Evolutionary conservation across 345 rosid species (phyloP), one percentile per base, ranked within the genome.

Genomic region (Eucalyptus regnans): DNA sequence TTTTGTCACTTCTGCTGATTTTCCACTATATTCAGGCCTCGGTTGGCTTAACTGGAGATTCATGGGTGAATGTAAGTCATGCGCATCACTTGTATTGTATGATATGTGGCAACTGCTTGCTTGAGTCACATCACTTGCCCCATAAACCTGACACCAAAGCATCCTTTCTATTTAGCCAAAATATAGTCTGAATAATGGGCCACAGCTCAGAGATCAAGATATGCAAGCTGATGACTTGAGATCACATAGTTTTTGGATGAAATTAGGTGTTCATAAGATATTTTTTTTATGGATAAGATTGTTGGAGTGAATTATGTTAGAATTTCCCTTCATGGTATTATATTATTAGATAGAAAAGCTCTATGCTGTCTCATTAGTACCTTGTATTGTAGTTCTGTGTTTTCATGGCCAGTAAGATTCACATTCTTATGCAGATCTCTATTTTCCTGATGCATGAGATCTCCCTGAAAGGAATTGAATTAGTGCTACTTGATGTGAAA

Each of bases 361-460:
- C 84, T 20, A 20, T 76, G 48, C 23, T 76, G 16, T 76, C 84
- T 41, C 33, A 50, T 85, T 48, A 81, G 46, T 95, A 95, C 97
- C 97, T 96, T 94, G 88, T 89, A 92, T 52, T 89, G 92, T 86
- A 95, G 88, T 87, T 92, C 95, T 90, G 88, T 89, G 50, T 95
- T 95, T 92, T 96, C 97, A 87, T 91, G 93, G 86, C 87, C 79
- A 49, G 92, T 85, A 88, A 93, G 90, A 90, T 90, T 91, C 50
- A 95, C 87, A 91, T 94, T 94, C 89, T 91, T 92, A 83, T 91
- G 91, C 86, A 96, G 90, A 84, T 92, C 93, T 31, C 92, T 50
- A 50, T 95, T 95, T 93, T 95, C 97, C 90, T 95, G 92, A 92
- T 93, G 95, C 88, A 88, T 88, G 87, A 91, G 91, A 88, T 90